A percentile compares a stretch with the other conserved stretches of the same genome.
These are phyloP conservation scores for Scleroderma citrinum DNA, from an alignment of 768 basidiomycete species.

Conservation along the genomic window DNA sequence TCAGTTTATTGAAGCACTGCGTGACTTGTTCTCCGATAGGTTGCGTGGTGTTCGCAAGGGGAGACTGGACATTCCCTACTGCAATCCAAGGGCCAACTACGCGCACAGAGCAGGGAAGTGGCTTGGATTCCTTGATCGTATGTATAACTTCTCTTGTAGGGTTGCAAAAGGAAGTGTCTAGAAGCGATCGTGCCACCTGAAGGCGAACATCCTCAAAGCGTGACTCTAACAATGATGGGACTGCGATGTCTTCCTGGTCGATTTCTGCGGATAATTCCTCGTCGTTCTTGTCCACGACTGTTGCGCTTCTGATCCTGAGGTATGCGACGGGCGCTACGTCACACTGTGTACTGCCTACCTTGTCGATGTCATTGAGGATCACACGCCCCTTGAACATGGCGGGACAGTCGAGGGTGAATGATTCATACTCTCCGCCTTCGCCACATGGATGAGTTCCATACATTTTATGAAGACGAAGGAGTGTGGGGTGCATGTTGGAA, in stretches of 20 bases:
- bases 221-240: conserved; percentile 48
- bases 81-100: conserved; percentile 62
- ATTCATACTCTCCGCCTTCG: conserved; percentile 98
- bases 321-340: conserved; percentile 91
- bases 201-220: conserved; percentile 12
- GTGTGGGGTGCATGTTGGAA: conserved; percentile 62
- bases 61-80: conserved; percentile 47
- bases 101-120: conserved; percentile 13
- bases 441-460: conserved; percentile 95
- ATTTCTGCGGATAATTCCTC: not conserved
- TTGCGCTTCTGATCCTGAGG: conserved; percentile 68
- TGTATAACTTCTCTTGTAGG: not conserved
- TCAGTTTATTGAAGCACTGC: conserved; percentile 57
- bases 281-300: conserved; percentile 50
- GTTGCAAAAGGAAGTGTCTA: not conserved
- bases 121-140: not conserved
- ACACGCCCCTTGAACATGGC: conserved; percentile 78
- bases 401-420: conserved; percentile 84
- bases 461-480: conserved; percentile 63
- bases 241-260: conserved; percentile 14
- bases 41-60: conserved; percentile 15
- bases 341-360: conserved; percentile 72
- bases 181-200: conserved; percentile 10
- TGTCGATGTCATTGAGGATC: conserved; percentile 59
- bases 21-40: conserved; percentile 67